Evolutionary conservation across 2,329 filamentous ascomycete species (phyloP), one percentile per base, ranked within the genome.

Genomic region (Alternaria consortialis): DNA sequence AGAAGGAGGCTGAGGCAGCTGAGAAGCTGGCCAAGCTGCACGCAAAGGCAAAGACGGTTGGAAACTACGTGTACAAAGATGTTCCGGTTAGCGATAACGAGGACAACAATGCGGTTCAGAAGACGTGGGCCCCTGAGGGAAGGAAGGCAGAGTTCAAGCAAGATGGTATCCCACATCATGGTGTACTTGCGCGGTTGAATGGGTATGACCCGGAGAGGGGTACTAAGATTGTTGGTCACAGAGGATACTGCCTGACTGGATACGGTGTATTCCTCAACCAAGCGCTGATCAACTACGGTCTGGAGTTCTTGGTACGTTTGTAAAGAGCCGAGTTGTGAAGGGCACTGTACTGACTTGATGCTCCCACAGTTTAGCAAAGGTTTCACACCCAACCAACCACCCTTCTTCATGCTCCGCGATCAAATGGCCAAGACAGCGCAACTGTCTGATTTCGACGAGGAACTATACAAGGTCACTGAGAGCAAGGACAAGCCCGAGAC

Each of bases 401-500:
- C 73, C 17, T 75, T 73, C 64, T 74, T 99, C 84, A 97, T 98
- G 92, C 87, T 94, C 4, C 91, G 92, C 80, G 92, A 97, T 52
- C 90, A 93, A 79, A 99, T 99, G 95, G 94, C 91, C 62, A 98
- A 98, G 85, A 99, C 95, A 0, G 95, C 95, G 2, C 95, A 99
- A 81, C 88, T 99, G 27, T 93, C 95, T 70, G 92, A 97, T 74
- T 99, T 99, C 74, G 95, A 99, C 75, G 95, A 98, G 79, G 94
- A 98, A 80, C 84, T 99, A 53, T 99, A 99, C 86, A 98, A 98
- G 83, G 94, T 99, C 56, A 85, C 85, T 25, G 89, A 94, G 68
- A 91, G 91, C 77, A 91, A 92, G 60, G 93, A 96, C 71, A 88
- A 92, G 66, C 80, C 80, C 37, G 88, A 92, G 72, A 92, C 91